Conservation (phyloP, 176 grass and related monocot genomes). For the Bolboschoenus planiculmis region DNA sequence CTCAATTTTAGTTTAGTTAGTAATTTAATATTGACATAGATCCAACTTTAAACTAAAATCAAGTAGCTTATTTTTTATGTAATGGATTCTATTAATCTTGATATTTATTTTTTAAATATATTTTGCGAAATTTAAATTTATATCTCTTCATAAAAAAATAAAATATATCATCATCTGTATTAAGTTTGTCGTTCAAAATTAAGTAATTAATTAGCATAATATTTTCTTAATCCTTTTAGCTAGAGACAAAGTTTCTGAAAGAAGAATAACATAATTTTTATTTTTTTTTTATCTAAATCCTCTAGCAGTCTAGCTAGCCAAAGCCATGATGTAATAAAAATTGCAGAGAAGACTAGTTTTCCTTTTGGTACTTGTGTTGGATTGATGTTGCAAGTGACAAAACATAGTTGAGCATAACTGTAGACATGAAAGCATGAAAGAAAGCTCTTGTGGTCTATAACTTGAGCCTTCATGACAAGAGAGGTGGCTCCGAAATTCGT, state of each 20-base stretch:
- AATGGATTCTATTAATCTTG: too few relatives aligned
- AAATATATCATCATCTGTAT: too few relatives aligned
- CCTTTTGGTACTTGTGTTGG: background rate
- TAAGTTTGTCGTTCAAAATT: too few relatives aligned
- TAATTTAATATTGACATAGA: background rate
- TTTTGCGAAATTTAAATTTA: too few relatives aligned
- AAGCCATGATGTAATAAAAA: background rate
- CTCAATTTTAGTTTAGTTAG: background rate
- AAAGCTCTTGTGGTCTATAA: slow-evolving; percentile 9
- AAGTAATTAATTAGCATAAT: too few relatives aligned
- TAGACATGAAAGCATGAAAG: slow-evolving; percentile 23
- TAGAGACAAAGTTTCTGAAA: background rate
- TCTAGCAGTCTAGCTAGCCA: too few relatives aligned
- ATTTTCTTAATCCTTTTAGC: background rate
- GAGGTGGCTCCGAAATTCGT: slow-evolving; percentile 14
- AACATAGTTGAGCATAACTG: slow-evolving; percentile 22
- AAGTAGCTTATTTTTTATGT: too few relatives aligned
- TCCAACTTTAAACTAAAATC: background rate
- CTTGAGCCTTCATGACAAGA: background rate
- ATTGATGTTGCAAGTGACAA: slow-evolving; percentile 28
- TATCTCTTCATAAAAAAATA: too few relatives aligned
- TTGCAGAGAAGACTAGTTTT: background rate
- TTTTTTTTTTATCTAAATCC: background rate
- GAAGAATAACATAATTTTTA: background rate
- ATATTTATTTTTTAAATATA: too few relatives aligned